phyloP scores from a whole-genome alignment of 805 yeast genomes.

The Saturnispora saitoi region DNA sequence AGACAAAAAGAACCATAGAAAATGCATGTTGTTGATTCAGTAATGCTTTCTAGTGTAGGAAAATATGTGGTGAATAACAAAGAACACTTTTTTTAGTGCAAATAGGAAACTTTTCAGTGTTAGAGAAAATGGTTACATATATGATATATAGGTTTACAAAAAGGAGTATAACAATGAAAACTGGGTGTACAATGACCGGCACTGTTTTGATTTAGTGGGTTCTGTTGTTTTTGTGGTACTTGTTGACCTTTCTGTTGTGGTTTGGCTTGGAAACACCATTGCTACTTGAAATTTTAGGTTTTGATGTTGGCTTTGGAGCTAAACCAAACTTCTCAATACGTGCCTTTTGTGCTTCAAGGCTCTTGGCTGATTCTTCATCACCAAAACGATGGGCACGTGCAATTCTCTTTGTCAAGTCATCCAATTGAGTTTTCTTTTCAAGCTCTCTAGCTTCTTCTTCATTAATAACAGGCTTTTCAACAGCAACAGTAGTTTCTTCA shows the following conservation, averaged over 20 bases:
- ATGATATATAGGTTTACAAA: not conserved
- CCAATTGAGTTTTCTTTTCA: constrained; percentile 58
- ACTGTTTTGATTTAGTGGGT: not conserved
- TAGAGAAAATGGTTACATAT: not conserved
- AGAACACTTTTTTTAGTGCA: not conserved
- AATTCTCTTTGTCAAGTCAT: constrained; percentile 56
- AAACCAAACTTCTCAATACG: constrained; percentile 84
- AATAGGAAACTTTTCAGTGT: not conserved
- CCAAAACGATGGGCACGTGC: constrained; percentile 75
- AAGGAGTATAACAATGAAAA: not conserved
- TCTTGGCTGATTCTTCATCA: constrained; percentile 41
- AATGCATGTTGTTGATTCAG: not conserved
- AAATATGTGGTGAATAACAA: not conserved
- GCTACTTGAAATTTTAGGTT: not conserved
- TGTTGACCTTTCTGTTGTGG: not conserved
- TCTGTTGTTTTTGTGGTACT: constrained; percentile 5
- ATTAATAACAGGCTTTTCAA: constrained; percentile 19
- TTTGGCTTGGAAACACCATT: constrained; percentile 1
- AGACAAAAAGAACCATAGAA: not conserved
- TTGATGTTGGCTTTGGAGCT: constrained; percentile 28
- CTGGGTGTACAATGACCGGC: not conserved
- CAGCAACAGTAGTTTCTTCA: not conserved
- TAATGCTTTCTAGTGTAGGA: not conserved
- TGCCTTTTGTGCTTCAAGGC: constrained; percentile 51
- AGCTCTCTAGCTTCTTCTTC: constrained; percentile 51